Evolutionary conservation across 2,329 filamentous ascomycete genomes (phyloP), one percentile per base, ranked within the genome.

Genomic region (Paramyrothecium sp.): DNA sequence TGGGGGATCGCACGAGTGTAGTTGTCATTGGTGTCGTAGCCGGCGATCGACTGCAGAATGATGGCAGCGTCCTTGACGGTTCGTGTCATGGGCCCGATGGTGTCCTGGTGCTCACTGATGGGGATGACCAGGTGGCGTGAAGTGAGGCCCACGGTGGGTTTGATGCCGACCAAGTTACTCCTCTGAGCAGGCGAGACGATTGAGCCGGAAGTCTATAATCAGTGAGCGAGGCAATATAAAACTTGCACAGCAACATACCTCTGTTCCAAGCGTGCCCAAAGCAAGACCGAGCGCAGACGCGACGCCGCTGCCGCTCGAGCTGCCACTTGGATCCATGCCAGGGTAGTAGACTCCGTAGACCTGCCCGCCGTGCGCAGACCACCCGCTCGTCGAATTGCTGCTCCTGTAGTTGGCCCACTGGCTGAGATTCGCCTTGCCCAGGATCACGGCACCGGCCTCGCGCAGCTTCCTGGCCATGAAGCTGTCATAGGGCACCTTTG

Each of bases 101-200:
- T 85, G 63, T 90, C 88, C 62, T 87, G 84, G 62, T 85, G 81
- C 44, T 79, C 70, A 16, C 79, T 83, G 7, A 90, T 84, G 1
- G 87, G 87, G n/a, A 90, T 83, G 1, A 89, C 86, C 3, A 88
- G 75, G 59, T 79, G 73, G 16, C 84, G 75, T 1, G 84, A 86
- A 0, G 83, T 89, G 3, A 90, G 74, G 0, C 87, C 88, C 2
- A 89, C 83, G 0, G 86, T 88, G 1, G 87, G 85, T 66, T 87
- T 88, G 67, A 91, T 86, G 2, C 85, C 88, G 0, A 89, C 87
- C 2, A 89, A 60, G 54, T 87, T 87, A 69, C 83, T 88, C 1
- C 62, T 56, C 23, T 69, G 60, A 1, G 75, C 67, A 0, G 88
- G 88, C 4, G 75, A 78, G 2, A 89, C 62, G 52, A 90, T 87